Conservation (phyloP, 2,329 filamentous ascomycete genomes). For the Fusarium cyanostomum region DNA sequence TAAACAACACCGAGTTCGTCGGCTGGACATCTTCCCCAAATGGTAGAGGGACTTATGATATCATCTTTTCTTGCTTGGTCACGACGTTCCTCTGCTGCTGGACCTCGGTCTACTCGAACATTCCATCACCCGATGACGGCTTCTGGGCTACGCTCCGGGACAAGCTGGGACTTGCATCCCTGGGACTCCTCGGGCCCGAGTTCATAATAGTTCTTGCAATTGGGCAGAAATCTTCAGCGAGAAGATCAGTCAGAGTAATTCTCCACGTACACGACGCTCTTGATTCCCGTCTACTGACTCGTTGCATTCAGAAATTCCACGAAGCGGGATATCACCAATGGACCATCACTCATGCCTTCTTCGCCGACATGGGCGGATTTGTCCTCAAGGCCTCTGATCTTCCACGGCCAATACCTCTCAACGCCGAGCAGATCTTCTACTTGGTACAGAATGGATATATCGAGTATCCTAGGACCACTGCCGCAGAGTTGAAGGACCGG, state of each 20-base stretch:
- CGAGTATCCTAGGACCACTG: neutral
- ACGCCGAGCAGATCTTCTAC: slow-evolving; percentile 28
- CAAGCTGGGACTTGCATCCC: slow-evolving; percentile 13
- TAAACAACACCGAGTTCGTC: slow-evolving; percentile 8
- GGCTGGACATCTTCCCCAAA: slow-evolving; percentile 18
- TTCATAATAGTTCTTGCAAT: slow-evolving; percentile 20
- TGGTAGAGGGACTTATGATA: slow-evolving; percentile 23
- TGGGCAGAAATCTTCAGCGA: slow-evolving; percentile 15
- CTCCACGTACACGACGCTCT: neutral
- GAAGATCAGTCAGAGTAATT: slow-evolving; percentile 14
- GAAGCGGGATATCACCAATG: neutral
- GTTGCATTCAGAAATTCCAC: slow-evolving; percentile 8
- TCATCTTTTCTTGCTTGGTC: slow-evolving; percentile 14
- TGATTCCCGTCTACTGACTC: fast-evolving
- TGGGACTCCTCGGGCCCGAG: slow-evolving; percentile 15
- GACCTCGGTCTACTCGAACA: slow-evolving; percentile 23
- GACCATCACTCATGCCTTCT: slow-evolving; percentile 20
- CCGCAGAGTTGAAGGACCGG: neutral
- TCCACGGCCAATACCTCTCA: neutral
- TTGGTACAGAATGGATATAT: neutral
- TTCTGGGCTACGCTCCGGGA: slow-evolving; percentile 7
- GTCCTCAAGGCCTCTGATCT: neutral
- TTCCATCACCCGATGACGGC: neutral
- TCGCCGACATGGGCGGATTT: slow-evolving; percentile 26
- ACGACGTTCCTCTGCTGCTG: slow-evolving; percentile 24